These are phyloP conservation scores for Helianthus annuus DNA, from an alignment of 129 eudicot species.

Conservation along the genomic window HanXRQr2.0-SUNRISE NC_035435.2:168074004-168074503, in stretches of 20 bases:
- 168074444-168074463: background rate
- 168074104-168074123: background rate
- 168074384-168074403: constrained; percentile 1
- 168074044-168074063: constrained; percentile 11
- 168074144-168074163: background rate
- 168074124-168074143: constrained; percentile 6
- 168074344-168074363: constrained; percentile 8
- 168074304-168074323: constrained; percentile 13
- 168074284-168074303: background rate
- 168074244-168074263: background rate
- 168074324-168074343: constrained; percentile 10
- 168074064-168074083: constrained; percentile 11
- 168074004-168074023: constrained; percentile 27
- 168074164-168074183: constrained; percentile 5
- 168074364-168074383: background rate
- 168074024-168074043: constrained; percentile 27
- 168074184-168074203: background rate
- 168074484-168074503: too few species aligned
- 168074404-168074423: background rate
- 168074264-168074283: background rate
- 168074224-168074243: constrained; percentile 10
- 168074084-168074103: background rate
- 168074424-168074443: background rate
- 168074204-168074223: background rate
- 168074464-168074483: too few species aligned